Evolutionary conservation across 2,329 filamentous ascomycete genomes (phyloP).

Genomic region (Aphanocladium album): DNA sequence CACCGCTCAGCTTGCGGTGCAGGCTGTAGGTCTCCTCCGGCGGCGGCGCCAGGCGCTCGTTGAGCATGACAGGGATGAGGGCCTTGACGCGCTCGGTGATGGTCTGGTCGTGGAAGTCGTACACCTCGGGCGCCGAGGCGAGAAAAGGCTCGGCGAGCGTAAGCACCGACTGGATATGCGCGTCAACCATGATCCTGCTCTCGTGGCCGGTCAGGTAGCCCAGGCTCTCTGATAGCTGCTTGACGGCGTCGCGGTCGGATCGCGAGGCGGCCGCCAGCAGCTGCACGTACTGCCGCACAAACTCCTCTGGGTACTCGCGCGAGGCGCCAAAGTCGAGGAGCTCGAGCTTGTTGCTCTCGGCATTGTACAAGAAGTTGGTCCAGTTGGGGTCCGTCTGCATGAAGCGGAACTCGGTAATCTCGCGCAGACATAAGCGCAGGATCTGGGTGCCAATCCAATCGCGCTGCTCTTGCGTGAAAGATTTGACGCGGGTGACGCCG

Average conservation of each 20-base stretch:
- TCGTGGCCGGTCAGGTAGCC: conserved; percentile 93
- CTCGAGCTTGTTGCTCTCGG: conserved; percentile 66
- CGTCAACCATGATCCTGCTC: conserved; percentile 78
- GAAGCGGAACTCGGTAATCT: conserved; percentile 91
- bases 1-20: conserved; percentile 91
- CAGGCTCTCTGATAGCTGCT: conserved; percentile 65
- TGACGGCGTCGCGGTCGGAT: conserved; percentile 59
- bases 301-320: conserved; percentile 74
- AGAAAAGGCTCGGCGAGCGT: conserved; percentile 91
- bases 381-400: conserved; percentile 99
- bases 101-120: conserved; percentile 91
- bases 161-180: conserved; percentile 81
- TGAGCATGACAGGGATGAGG: conserved; percentile 89
- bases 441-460: conserved; percentile 98
- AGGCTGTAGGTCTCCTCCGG: conserved; percentile 97
- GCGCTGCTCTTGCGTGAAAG: conserved; percentile 74
- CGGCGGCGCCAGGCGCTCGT: conserved; percentile 80
- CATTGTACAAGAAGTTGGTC: conserved; percentile 97
- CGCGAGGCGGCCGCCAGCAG: conserved; percentile 76
- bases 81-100: conserved; percentile 89
- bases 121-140: conserved; percentile 68
- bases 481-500: conserved; percentile 74
- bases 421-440: conserved; percentile 82
- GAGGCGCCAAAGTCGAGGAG: conserved; percentile 94
- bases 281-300: conserved; percentile 73